These are phyloP conservation scores for Amanita polypyramis DNA, from an alignment of 768 basidiomycete species.

Conservation along the genomic window DNA sequence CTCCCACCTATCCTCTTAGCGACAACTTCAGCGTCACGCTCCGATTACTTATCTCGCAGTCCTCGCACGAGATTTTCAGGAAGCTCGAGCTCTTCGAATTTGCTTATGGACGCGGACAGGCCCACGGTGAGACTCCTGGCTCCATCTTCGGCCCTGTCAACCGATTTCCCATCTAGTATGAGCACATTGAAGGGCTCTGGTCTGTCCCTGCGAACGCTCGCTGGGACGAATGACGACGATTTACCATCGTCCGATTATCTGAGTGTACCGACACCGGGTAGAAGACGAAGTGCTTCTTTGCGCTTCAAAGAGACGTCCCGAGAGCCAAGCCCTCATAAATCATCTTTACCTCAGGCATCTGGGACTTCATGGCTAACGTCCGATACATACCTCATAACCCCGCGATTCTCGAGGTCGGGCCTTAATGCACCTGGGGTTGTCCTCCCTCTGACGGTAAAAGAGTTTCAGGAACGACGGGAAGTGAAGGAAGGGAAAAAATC, in stretches of 20 bases:
- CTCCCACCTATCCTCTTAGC: neutral
- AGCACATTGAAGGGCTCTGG: neutral
- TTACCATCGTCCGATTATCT: neutral
- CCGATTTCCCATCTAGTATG: too few species aligned
- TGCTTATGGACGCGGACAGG: too few species aligned
- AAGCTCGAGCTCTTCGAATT: too few species aligned
- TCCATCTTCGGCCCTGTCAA: too few species aligned
- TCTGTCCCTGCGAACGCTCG: neutral
- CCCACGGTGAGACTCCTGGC: too few species aligned
- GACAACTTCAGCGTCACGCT: neutral
- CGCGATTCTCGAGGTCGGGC: constrained; percentile 30
- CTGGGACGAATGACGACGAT: neutral
- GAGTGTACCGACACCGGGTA: neutral
- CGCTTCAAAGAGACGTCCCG: neutral
- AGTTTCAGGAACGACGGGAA: constrained; percentile 13
- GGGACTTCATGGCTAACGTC: constrained; percentile 25
- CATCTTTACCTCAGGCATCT: neutral
- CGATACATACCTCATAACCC: constrained; percentile 24
- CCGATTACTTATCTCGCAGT: neutral
- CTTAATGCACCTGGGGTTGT: constrained; percentile 24
- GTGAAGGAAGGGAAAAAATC: neutral
- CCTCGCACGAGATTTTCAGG: too few species aligned
- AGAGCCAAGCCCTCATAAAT: neutral
- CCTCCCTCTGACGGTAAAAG: constrained; percentile 29
- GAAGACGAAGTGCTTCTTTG: neutral